Percentiles rank a stretch among this genome's conserved stretches.
Conservation (phyloP, 768 basidiomycete species). For the Boletellus ananas region DNA sequence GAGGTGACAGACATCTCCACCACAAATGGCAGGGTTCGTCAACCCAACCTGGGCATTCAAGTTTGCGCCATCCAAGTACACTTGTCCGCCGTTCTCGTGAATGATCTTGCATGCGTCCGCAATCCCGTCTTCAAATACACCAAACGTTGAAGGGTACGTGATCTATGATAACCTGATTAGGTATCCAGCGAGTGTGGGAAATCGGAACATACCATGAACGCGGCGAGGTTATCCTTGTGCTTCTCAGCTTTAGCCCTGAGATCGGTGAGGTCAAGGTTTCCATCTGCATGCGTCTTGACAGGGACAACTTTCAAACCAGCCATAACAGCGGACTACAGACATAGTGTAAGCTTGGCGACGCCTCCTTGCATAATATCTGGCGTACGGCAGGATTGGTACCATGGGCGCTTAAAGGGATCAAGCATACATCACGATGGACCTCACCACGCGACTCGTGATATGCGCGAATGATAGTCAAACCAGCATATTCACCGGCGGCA, state of each 20-base stretch:
- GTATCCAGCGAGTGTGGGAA: conserved; percentile 6
- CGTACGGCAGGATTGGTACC: conserved; percentile 97
- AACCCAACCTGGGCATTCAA: conserved; percentile 91
- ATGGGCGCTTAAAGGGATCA: conserved; percentile 95
- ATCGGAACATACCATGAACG: conserved; percentile 74
- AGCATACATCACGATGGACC: conserved; percentile 80
- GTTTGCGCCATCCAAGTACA: conserved; percentile 95
- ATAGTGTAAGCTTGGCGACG: conserved; percentile 13
- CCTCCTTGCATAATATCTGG: neutral
- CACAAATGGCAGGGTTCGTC: conserved; percentile 91
- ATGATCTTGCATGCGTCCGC: conserved; percentile 88
- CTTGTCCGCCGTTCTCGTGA: conserved; percentile 93
- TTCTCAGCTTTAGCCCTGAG: conserved; percentile 83
- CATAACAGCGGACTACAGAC: conserved; percentile 86
- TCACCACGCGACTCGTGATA: conserved; percentile 91
- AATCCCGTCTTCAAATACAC: conserved; percentile 94
- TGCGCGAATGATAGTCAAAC: conserved; percentile 90
- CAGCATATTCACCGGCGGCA: conserved; percentile 95
- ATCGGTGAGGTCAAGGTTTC: conserved; percentile 86
- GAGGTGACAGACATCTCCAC: conserved; percentile 96
- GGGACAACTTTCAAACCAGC: conserved; percentile 94
- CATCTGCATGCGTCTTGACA: conserved; percentile 85
- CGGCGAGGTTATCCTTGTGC: conserved; percentile 88
- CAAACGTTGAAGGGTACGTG: conserved; percentile 96
- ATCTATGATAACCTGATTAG: conserved; percentile 48